Conservation (phyloP, 2,329 filamentous ascomycete species). For the Stylonectria norvegica region DNA sequence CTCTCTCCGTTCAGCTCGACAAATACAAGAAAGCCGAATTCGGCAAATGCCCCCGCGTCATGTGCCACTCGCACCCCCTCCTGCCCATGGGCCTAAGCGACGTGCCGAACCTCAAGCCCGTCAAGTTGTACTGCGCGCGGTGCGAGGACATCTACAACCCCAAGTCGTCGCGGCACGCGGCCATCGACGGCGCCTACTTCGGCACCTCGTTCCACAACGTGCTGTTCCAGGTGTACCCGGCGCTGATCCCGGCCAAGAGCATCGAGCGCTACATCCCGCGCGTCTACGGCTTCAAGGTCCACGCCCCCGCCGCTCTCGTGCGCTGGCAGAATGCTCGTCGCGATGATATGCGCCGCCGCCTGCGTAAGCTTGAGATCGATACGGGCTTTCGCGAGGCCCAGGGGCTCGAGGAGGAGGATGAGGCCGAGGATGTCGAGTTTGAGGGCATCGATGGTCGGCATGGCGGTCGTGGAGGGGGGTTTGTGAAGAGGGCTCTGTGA, state of each 20-base stretch:
- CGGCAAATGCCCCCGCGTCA: conserved; percentile 93
- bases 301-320: conserved; percentile 80
- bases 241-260: conserved; percentile 82
- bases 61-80: conserved; percentile 89
- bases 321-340: conserved; percentile 85
- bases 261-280: conserved; percentile 82
- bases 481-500: too few species aligned
- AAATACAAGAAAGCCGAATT: conserved; percentile 99
- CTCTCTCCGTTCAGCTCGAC: conserved; percentile 64
- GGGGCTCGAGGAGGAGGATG: conserved; percentile 58
- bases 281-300: conserved; percentile 93
- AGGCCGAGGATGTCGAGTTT: conserved; percentile 50
- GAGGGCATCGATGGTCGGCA: conserved; percentile 35
- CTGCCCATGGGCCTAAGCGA: conserved; percentile 94
- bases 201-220: conserved; percentile 98
- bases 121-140: conserved; percentile 94
- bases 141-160: conserved; percentile 99
- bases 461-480: conserved; percentile 28
- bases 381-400: conserved; percentile 73
- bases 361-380: conserved; percentile 70
- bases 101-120: conserved; percentile 78
- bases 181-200: conserved; percentile 97
- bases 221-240: conserved; percentile 95
- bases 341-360: conserved; percentile 75
- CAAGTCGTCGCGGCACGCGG: conserved; percentile 91